A percentile compares a stretch with the other conserved stretches of the same genome.
Conservation (phyloP, 2,329 filamentous ascomycete genomes). For the Talaromyces sp. region DNA sequence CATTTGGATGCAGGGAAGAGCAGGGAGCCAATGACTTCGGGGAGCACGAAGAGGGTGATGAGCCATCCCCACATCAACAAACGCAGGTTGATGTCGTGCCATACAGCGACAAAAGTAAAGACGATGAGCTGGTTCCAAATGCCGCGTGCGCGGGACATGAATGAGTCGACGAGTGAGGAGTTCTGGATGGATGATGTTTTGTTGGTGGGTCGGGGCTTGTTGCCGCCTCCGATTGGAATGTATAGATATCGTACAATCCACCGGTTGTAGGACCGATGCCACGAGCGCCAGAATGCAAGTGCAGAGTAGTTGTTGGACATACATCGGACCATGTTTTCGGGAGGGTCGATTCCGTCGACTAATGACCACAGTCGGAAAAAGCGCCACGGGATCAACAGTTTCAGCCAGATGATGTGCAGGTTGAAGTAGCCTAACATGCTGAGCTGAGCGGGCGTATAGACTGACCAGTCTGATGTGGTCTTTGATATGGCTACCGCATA, state of each 20-base stretch:
- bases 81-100: slow-evolving; percentile 92
- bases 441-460: slow-evolving; percentile 82
- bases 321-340: slow-evolving; percentile 97
- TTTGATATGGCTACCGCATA: slow-evolving; percentile 93
- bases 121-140: slow-evolving; percentile 74
- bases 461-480: slow-evolving; percentile 68
- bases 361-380: slow-evolving; percentile 97
- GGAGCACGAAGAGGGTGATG: slow-evolving; percentile 86
- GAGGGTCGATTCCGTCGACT: slow-evolving; percentile 84
- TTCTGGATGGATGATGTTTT: slow-evolving; percentile 33
- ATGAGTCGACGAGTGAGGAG: slow-evolving; percentile 23
- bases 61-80: slow-evolving; percentile 97
- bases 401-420: slow-evolving; percentile 95
- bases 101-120: slow-evolving; percentile 95
- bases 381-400: slow-evolving; percentile 88
- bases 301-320: slow-evolving; percentile 92
- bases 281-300: slow-evolving; percentile 87
- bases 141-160: slow-evolving; percentile 50
- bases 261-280: slow-evolving; percentile 93
- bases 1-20: slow-evolving; percentile 72
- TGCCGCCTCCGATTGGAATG: slow-evolving; percentile 74
- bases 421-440: slow-evolving; percentile 92
- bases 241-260: slow-evolving; percentile 95
- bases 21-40: slow-evolving; percentile 68
- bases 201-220: slow-evolving; percentile 24